These are phyloP conservation scores for carrot (Daucus carota) DNA, from an alignment of 129 eudicot genomes.

Conservation along the genomic window DH1_v3.0 NC_030383.2:6118501-6119000, in stretches of 20 bases:
- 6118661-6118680: too few relatives aligned
- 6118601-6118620: slow-evolving; percentile 28
- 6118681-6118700: too few relatives aligned
- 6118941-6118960: slow-evolving; percentile 20
- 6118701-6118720: too few relatives aligned
- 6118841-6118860: slow-evolving; percentile 34
- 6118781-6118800: too few relatives aligned
- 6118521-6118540: background rate
- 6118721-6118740: too few relatives aligned
- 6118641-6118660: too few relatives aligned
- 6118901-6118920: slow-evolving; percentile 24
- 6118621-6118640: too few relatives aligned
- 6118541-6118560: background rate
- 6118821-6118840: slow-evolving; percentile 32
- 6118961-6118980: slow-evolving; percentile 23
- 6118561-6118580: background rate
- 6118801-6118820: slow-evolving; percentile 45
- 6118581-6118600: background rate
- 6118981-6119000: slow-evolving; percentile 52
- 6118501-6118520: background rate
- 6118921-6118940: slow-evolving; percentile 48
- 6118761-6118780: too few relatives aligned
- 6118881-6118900: slow-evolving; percentile 35
- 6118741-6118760: too few relatives aligned
- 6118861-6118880: slow-evolving; percentile 38